Conservation (phyloP, 805 yeast genomes). For the Wickerhamomyces tratensis region DNA sequence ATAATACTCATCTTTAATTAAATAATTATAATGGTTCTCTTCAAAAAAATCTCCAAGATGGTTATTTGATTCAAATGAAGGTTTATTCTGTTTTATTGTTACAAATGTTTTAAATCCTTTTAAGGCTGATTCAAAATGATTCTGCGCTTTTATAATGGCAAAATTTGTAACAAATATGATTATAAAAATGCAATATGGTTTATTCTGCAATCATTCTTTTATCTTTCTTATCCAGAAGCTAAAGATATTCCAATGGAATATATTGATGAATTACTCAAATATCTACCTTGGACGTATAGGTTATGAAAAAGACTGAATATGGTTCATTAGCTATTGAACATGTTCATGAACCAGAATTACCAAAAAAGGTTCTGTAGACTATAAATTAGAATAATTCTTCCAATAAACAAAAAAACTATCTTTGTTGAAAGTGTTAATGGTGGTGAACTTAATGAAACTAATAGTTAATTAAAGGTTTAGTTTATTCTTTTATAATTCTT, state of each 20-base stretch:
- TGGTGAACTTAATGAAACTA: no score
- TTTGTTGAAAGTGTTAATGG: no score
- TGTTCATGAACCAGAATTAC: no score
- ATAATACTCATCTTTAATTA: no score
- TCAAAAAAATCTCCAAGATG: constrained; percentile 39
- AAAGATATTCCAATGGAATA: constrained; percentile 35
- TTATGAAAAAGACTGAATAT: no score
- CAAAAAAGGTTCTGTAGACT: no score
- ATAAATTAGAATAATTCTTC: no score
- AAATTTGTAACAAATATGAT: constrained; percentile 10
- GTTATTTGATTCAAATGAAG: constrained; percentile 30
- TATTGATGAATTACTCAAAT: constrained; percentile 23
- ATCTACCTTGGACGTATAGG: constrained; percentile 9
- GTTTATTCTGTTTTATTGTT: constrained; percentile 23
- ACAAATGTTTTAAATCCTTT: constrained; percentile 4
- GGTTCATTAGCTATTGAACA: no score
- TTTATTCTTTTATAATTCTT: no score
- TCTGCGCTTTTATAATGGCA: constrained; percentile 11
- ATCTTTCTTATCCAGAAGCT: constrained; percentile 35
- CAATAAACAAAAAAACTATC: no score
- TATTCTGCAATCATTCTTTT: constrained; percentile 15
- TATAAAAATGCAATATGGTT: constrained; percentile 6
- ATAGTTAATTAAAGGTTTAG: no score
- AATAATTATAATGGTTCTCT: no score
- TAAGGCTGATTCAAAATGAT: constrained; percentile 10